phyloP scores from a whole-genome alignment of 1,139 yeast genomes.

The Yamadazyma dendronema region DNA sequence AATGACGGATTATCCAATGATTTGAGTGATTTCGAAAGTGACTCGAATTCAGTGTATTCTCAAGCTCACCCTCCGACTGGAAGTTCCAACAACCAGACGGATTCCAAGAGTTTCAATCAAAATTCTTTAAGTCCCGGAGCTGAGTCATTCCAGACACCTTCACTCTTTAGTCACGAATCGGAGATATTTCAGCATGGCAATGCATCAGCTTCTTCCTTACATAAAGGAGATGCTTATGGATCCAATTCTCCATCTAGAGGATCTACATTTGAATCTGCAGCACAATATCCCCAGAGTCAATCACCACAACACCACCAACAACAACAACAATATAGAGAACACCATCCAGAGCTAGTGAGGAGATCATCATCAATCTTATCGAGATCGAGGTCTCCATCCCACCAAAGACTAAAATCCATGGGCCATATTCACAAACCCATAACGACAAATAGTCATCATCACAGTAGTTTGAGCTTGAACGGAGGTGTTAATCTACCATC shows the following conservation, averaged over 20 bases:
- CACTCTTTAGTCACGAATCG: slow-evolving; percentile 12
- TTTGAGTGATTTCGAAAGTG: slow-evolving; percentile 25
- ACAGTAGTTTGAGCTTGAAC: slow-evolving; percentile 1
- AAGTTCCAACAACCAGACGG: neutral
- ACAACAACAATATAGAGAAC: neutral
- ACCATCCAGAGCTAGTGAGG: slow-evolving; percentile 10
- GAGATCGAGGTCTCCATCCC: slow-evolving; percentile 17
- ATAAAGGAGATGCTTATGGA: neutral
- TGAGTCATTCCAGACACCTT: slow-evolving; percentile 12
- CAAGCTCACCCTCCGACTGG: slow-evolving; percentile 10
- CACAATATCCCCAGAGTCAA: neutral
- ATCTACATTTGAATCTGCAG: slow-evolving; percentile 13
- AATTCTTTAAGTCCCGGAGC: slow-evolving; percentile 11
- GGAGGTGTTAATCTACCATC: neutral
- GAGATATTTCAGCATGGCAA: slow-evolving; percentile 9
- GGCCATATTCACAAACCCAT: slow-evolving; percentile 36
- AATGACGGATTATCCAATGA: slow-evolving; percentile 18
- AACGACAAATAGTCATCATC: slow-evolving; percentile 3
- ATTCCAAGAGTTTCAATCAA: neutral
- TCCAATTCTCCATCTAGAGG: slow-evolving; percentile 11
- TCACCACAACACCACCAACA: neutral
- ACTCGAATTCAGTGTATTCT: slow-evolving; percentile 20
- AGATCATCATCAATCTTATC: slow-evolving; percentile 10
- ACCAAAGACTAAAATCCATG: slow-evolving; percentile 23
- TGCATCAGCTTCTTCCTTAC: slow-evolving; percentile 23